A percentile compares a stretch with the other conserved stretches of the same genome.
phyloP scores from a whole-genome alignment of 2,329 filamentous ascomycete species.

The Neofusicoccum umdonicola region DNA sequence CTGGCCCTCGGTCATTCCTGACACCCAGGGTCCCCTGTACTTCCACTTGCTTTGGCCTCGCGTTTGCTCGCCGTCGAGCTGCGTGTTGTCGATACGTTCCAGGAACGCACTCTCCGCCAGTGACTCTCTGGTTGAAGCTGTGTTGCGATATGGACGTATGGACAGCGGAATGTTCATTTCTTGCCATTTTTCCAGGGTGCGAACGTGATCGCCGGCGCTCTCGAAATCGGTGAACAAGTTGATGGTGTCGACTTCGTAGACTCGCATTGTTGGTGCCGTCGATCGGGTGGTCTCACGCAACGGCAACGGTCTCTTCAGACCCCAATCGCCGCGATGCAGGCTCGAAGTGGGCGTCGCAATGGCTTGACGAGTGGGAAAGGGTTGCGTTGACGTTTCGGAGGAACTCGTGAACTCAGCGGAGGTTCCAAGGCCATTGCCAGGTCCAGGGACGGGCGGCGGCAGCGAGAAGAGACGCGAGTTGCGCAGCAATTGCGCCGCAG shows the following conservation, averaged over 20 bases:
- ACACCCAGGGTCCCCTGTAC: constrained; percentile 58
- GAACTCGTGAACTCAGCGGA: constrained; percentile 41
- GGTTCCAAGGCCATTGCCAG: constrained; percentile 47
- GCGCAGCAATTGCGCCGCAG: constrained; percentile 69
- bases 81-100: constrained; percentile 44
- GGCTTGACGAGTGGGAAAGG: constrained; percentile 78
- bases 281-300: constrained; percentile 69
- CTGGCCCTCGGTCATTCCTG: constrained; percentile 51
- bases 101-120: constrained; percentile 40
- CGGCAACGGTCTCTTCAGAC: constrained; percentile 81
- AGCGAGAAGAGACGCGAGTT: constrained; percentile 88
- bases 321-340: constrained; percentile 81
- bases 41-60: constrained; percentile 47
- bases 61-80: constrained; percentile 22
- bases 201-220: constrained; percentile 75
- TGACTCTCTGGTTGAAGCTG: constrained; percentile 10
- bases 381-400: constrained; percentile 70
- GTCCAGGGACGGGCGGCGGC: constrained; percentile 67
- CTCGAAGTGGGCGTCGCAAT: constrained; percentile 75
- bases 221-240: constrained; percentile 89
- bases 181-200: constrained; percentile 81
- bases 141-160: constrained; percentile 34
- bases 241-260: constrained; percentile 76
- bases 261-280: constrained; percentile 68
- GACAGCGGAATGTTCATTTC: constrained; percentile 74